Conservation (phyloP, 2,329 filamentous ascomycete genomes). For the Rutstroemia sp. region DNA sequence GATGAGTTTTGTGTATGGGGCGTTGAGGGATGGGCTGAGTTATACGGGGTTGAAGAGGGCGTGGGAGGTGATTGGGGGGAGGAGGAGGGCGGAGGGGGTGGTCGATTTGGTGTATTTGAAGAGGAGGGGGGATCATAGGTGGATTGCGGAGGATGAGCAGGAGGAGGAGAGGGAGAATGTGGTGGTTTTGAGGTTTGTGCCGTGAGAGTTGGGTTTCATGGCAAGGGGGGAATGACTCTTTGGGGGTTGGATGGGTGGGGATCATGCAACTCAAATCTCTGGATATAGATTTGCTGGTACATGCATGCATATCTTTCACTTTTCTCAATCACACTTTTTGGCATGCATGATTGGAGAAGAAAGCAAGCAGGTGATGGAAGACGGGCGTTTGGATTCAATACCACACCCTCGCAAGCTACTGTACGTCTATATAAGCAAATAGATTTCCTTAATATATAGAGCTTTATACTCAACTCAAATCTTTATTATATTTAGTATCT, state of each 20-base stretch:
- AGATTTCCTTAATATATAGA: no score
- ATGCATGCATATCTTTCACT: no score
- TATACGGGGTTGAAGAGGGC: constrained; percentile 43
- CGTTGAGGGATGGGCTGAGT: constrained; percentile 38
- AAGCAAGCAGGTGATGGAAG: no score
- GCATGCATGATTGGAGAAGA: no score
- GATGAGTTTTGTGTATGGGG: constrained; percentile 38
- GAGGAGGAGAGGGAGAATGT: constrained; percentile 21
- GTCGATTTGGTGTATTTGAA: constrained; percentile 48
- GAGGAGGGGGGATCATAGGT: constrained; percentile 44
- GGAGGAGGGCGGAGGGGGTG: constrained; percentile 39
- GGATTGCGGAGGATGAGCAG: constrained; percentile 31
- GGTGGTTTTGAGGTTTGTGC: constrained; percentile 15
- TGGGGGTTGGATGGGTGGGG: not conserved
- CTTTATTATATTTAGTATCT: no score
- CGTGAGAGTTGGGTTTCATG: not conserved
- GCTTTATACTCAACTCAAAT: no score
- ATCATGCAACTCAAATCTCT: not conserved
- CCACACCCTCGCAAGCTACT: no score
- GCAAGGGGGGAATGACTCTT: not conserved
- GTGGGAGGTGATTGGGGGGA: constrained; percentile 46
- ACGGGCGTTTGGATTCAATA: no score
- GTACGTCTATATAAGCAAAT: no score
- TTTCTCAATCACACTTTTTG: no score
- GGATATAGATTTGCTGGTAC: not conserved